Evolutionary conservation across 257 asterid species (phyloP).

Genomic region (Fraxinus cuspidata): DNA sequence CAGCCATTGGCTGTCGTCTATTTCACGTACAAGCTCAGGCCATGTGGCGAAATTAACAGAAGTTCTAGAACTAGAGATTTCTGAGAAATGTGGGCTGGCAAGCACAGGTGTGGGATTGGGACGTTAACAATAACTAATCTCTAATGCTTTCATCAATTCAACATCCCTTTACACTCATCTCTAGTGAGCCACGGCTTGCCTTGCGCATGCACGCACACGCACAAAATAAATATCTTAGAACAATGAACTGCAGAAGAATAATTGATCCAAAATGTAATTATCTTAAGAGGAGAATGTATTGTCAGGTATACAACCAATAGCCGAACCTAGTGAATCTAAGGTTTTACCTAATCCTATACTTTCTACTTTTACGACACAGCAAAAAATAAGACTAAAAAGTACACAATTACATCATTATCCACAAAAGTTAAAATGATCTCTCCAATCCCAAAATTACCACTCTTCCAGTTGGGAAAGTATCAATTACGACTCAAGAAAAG

Average conservation of each 20-base stretch:
- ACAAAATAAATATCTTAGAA: background rate
- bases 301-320: background rate
- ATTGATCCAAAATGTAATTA: background rate
- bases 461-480: conserved; percentile 16
- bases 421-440: conserved; percentile 18
- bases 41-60: too few relatives aligned
- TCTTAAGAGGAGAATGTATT: background rate
- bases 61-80: too few relatives aligned
- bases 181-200: background rate
- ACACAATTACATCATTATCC: background rate
- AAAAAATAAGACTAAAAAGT: background rate
- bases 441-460: conserved; percentile 41
- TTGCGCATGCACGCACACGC: background rate
- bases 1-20: too few relatives aligned
- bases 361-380: background rate
- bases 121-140: too few relatives aligned
- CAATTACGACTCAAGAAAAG: conserved; percentile 14
- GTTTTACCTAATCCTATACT: conserved; percentile 1
- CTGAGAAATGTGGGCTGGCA: too few relatives aligned
- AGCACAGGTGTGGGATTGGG: too few relatives aligned
- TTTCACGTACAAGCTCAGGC: too few relatives aligned
- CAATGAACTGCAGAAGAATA: background rate
- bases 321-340: background rate
- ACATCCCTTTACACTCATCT: too few relatives aligned
- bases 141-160: too few relatives aligned